Evolutionary conservation across 805 yeast species (phyloP).

Genomic region (Debaryomyces hansenii): DNA sequence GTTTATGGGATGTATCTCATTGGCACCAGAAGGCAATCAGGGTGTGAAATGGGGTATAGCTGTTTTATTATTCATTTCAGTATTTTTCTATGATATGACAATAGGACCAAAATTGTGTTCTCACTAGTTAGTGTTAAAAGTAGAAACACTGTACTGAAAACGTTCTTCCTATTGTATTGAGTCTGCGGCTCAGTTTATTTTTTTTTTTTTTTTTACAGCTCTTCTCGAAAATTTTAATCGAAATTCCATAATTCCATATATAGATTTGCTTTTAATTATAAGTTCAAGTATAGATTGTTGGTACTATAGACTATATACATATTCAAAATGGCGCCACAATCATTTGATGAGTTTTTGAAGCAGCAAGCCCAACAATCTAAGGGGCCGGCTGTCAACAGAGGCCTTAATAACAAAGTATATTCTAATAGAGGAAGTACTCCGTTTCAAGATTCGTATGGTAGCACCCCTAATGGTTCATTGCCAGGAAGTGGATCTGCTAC

Average conservation of each 20-base stretch:
- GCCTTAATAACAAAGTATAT: neutral
- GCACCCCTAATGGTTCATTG: conserved; percentile 27
- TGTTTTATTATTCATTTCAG: too few relatives aligned
- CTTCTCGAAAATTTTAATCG: neutral
- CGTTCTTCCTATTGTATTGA: neutral
- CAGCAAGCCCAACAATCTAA: conserved; percentile 25
- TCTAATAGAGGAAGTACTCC: too few relatives aligned
- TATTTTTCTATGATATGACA: too few relatives aligned
- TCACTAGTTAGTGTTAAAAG: too few relatives aligned
- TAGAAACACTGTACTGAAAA: too few relatives aligned
- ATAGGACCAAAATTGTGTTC: too few relatives aligned
- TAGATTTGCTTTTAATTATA: too few relatives aligned
- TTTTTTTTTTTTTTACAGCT: neutral
- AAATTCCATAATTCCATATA: neutral
- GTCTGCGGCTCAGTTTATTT: neutral
- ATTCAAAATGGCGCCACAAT: conserved; percentile 28
- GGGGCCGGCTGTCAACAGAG: conserved; percentile 2
- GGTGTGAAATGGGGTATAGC: too few relatives aligned
- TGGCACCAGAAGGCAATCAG: too few relatives aligned
- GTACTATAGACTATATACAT: neutral
- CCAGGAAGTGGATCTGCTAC: conserved; percentile 38
- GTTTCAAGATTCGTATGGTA: neutral
- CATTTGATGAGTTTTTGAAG: conserved; percentile 55
- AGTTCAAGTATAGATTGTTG: too few relatives aligned
- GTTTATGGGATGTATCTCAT: too few relatives aligned